Percentiles rank a stretch among this genome's conserved stretches.
phyloP scores from a whole-genome alignment of 1,284 basidiomycete genomes.

The Puccinia hordei region DNA sequence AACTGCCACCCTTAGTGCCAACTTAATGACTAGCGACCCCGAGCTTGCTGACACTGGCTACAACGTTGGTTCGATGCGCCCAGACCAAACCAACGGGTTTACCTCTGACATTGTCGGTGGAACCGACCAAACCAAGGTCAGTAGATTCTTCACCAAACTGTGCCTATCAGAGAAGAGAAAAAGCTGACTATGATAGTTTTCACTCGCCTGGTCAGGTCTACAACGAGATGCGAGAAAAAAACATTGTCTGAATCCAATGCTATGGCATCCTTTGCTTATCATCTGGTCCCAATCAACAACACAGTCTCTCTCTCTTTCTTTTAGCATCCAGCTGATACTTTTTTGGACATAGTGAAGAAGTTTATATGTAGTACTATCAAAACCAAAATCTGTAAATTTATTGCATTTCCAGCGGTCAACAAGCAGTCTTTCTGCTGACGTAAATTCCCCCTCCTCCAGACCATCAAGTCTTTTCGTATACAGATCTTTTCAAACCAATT shows the following conservation, averaged over 20 bases:
- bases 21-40: background rate
- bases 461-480: background rate
- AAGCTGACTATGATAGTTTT: background rate
- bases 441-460: background rate
- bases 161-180: background rate
- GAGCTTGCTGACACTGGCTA: background rate
- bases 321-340: too few species aligned
- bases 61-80: background rate
- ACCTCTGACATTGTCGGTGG: conserved; percentile 43
- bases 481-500: too few species aligned
- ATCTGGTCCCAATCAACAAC: too few species aligned
- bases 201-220: background rate
- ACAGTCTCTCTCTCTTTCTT: too few species aligned
- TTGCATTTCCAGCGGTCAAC: too few species aligned
- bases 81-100: conserved; percentile 35
- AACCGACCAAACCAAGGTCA: conserved; percentile 5
- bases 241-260: background rate
- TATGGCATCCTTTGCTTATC: too few species aligned
- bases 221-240: conserved; percentile 9
- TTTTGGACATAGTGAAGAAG: too few species aligned
- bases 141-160: background rate
- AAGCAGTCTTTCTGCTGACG: too few species aligned
- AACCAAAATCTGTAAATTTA: too few species aligned
- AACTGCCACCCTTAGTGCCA: conserved; percentile 35
- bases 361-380: too few species aligned